phyloP scores from a whole-genome alignment of 2,329 filamentous ascomycete species.

The Albophoma yamanashiensis region DNA sequence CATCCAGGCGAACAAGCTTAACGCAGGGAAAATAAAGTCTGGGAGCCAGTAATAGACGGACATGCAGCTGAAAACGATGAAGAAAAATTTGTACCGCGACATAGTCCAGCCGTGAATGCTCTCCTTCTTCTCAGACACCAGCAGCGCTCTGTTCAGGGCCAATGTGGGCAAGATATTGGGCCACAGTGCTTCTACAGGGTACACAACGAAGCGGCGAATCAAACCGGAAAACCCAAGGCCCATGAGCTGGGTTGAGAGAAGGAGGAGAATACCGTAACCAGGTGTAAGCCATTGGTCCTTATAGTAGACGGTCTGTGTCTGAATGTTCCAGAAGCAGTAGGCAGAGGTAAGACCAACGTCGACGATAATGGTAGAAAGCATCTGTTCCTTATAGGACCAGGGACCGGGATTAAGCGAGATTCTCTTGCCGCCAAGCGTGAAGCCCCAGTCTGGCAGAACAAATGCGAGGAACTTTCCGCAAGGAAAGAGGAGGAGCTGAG shows the following conservation, averaged over 20 bases:
- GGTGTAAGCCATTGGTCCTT: constrained; percentile 18
- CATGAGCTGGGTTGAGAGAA: constrained; percentile 20
- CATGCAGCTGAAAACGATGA: constrained; percentile 20
- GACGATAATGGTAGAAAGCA: constrained; percentile 28
- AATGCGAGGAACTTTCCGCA: constrained; percentile 26
- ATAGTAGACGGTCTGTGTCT: constrained; percentile 18
- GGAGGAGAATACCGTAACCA: constrained; percentile 18
- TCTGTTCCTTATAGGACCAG: constrained; percentile 31
- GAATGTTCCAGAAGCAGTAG: constrained; percentile 10
- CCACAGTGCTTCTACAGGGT: constrained; percentile 22
- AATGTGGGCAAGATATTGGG: constrained; percentile 20
- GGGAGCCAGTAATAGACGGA: constrained; percentile 38
- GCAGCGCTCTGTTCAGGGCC: constrained; percentile 21
- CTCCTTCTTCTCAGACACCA: constrained; percentile 21
- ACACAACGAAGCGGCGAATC: constrained; percentile 22
- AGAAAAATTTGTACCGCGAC: constrained; percentile 33
- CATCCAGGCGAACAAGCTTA: constrained; percentile 37
- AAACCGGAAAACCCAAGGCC: constrained; percentile 22
- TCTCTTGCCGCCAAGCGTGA: constrained; percentile 20
- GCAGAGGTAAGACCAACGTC: constrained; percentile 7
- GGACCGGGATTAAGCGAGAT: constrained; percentile 28
- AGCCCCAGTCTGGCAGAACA: constrained; percentile 29
- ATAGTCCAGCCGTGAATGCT: constrained; percentile 32
- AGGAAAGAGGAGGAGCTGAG: constrained; percentile 31
- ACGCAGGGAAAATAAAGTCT: constrained; percentile 30